These are phyloP conservation scores for Ganoderma meredithae DNA, from an alignment of 1,284 basidiomycete species.

Conservation along the genomic window DNA sequence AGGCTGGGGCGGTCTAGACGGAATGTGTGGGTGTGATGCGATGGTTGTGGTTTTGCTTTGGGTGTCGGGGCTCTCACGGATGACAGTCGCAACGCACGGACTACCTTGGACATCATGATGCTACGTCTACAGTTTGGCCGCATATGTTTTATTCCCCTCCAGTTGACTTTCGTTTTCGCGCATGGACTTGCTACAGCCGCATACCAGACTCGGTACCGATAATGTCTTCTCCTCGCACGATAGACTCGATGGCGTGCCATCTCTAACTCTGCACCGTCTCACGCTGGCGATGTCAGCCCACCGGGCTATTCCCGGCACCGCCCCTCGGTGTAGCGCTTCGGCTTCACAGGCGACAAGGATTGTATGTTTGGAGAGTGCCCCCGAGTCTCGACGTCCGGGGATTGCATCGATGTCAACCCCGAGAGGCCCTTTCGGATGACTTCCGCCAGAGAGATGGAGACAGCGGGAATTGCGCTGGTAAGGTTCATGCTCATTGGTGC, in stretches of 20 bases:
- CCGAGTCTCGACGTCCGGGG: not conserved
- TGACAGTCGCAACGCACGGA: constrained; percentile 23
- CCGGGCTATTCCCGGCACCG: not conserved
- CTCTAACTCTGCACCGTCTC: not conserved
- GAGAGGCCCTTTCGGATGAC: not conserved
- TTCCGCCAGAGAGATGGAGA: not conserved
- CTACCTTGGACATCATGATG: constrained; percentile 30
- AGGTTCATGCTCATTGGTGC: not conserved
- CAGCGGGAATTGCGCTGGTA: not conserved
- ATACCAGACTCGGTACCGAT: constrained; percentile 23
- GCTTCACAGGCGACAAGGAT: not conserved
- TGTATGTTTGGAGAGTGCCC: not conserved
- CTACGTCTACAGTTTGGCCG: constrained; percentile 31
- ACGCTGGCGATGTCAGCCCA: not conserved
- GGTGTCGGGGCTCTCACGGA: constrained; percentile 27
- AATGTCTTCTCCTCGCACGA: constrained; percentile 22
- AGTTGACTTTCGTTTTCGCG: constrained; percentile 23
- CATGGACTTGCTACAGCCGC: constrained; percentile 24
- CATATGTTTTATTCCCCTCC: constrained; percentile 18
- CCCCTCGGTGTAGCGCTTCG: not conserved
- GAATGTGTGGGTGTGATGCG: constrained; percentile 6
- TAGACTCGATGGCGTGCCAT: constrained; percentile 7
- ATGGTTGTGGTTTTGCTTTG: constrained; percentile 3
- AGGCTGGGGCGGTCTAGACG: not conserved
- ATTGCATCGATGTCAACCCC: not conserved